Base-by-base conservation (phyloP, 1,284 basidiomycete genomes). In the Cerioporus squamosus region DNA sequence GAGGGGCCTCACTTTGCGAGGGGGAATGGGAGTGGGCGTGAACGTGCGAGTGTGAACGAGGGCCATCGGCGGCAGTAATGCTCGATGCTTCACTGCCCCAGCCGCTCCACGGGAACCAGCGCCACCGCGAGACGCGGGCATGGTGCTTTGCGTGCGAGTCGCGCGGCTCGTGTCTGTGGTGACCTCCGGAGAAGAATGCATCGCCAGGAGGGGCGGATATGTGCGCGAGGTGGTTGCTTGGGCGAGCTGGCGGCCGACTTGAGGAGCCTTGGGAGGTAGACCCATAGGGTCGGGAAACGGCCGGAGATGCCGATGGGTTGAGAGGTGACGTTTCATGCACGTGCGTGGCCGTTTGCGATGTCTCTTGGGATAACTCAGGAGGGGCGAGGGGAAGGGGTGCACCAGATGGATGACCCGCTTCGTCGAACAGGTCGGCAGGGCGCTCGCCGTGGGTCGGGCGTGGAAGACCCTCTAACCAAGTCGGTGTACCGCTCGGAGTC, bases 111-210 rank as follows among this genome's bases (percentile, higher is more conserved):
- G 52, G 49, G 20, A 61, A 57, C 60, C 55, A 61, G 42, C 52
- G 62, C 61, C 50, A 67, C 22, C 54, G 61, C 49, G 61, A 66
- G 47, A 59, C 57, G 33, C 70, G 71, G 33, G 67, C 70, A 54
- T 77, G 76, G 62, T 82, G 81, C 5, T 57, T 53, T 1, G 58
- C 63, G 53, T 82, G 80, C 22, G 65, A 46, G 15, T 48, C 54
- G 45, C 75, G 71, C n/a, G 68, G 48, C 61, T 82, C 80, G 57
- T 80, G 73, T 49, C 81, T 68, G 60, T 82, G 79, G 44, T 82
- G 81, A 12, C 77, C 66, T n/a, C 70, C 70, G 8, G 67, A 57
- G 53, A 74, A 72, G 51, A 74, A 68, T 14, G 55, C 54, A 17
- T 67, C 55, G 10, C 40, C 61, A 6, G 59, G 36, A 18, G 53